A percentile compares a stretch with the other conserved stretches of the same genome.
These are phyloP conservation scores for Balakata baccata DNA, from an alignment of 345 rosid species.

Conservation along the genomic window DNA sequence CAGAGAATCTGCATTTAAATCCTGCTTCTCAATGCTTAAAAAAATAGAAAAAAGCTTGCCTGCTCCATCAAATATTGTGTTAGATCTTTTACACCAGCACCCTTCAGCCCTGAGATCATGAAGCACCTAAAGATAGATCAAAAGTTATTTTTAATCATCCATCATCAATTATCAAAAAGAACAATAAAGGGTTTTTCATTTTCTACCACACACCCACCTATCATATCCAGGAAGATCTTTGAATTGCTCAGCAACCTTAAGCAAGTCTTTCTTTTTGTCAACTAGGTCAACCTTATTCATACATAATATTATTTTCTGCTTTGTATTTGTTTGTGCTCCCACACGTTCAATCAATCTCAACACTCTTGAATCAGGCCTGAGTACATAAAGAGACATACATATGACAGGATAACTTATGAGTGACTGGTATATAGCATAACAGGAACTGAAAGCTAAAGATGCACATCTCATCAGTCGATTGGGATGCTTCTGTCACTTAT, in stretches of 20 bases:
- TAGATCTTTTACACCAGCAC: slow-evolving; percentile 77
- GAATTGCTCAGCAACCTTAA: slow-evolving; percentile 69
- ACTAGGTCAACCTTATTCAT: slow-evolving; percentile 89
- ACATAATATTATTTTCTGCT: slow-evolving; percentile 77
- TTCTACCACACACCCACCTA: slow-evolving; percentile 42
- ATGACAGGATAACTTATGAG: neutral
- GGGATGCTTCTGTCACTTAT: neutral
- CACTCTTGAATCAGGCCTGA: slow-evolving; percentile 85
- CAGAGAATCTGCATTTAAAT: neutral
- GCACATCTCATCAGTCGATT: neutral
- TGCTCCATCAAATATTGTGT: slow-evolving; percentile 64
- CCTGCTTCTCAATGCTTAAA: neutral
- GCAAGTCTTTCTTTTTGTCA: slow-evolving; percentile 70
- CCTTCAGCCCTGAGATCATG: slow-evolving; percentile 84
- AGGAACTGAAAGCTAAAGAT: neutral
- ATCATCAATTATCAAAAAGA: slow-evolving; percentile 1
- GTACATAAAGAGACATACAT: neutral
- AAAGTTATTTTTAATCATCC: slow-evolving; percentile 11
- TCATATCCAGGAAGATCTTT: slow-evolving; percentile 79
- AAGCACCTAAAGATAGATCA: slow-evolving; percentile 50
- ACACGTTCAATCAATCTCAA: slow-evolving; percentile 56
- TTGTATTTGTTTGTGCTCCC: slow-evolving; percentile 62
- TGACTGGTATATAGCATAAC: neutral
- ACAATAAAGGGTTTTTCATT: neutral
- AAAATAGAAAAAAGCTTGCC: slow-evolving; percentile 30